Percentiles rank a stretch among this genome's conserved stretches.
phyloP scores from a whole-genome alignment of 2,329 filamentous ascomycete species.

The Sphaerulina populicola region DNA sequence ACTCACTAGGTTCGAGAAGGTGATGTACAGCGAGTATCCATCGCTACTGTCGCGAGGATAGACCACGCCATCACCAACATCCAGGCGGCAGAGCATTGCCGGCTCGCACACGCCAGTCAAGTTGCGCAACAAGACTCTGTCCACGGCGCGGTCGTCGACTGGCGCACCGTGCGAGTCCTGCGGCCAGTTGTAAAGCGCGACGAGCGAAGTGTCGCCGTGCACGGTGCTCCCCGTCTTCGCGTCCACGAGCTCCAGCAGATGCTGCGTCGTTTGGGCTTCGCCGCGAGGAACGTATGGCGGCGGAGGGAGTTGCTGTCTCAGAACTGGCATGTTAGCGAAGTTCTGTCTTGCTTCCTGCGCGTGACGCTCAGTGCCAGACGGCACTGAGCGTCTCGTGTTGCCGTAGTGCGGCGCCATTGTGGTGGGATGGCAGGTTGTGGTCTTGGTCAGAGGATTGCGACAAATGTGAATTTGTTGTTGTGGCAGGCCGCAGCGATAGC shows the following conservation, averaged over 20 bases:
- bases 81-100: slow-evolving; percentile 8
- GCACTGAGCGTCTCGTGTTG: background rate
- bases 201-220: background rate
- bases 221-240: background rate
- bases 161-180: background rate
- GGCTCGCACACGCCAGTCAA: slow-evolving; percentile 7
- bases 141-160: background rate
- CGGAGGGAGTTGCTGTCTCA: background rate
- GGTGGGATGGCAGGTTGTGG: background rate
- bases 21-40: slow-evolving; percentile 6
- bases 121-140: slow-evolving; percentile 12
- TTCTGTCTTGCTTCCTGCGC: background rate
- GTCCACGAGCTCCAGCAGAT: background rate
- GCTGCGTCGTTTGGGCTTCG: background rate
- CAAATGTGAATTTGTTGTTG: too few relatives aligned
- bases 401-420: background rate
- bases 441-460: too few relatives aligned
- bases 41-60: slow-evolving; percentile 2
- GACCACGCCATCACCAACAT: background rate
- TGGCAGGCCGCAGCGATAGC: too few relatives aligned
- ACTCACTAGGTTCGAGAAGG: slow-evolving; percentile 15
- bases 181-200: background rate
- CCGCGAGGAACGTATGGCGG: background rate
- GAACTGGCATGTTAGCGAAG: background rate
- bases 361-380: background rate